Evolutionary conservation across 805 yeast genomes (phyloP).

Genomic region (Saccharomyces kudriavzevii): DNA sequence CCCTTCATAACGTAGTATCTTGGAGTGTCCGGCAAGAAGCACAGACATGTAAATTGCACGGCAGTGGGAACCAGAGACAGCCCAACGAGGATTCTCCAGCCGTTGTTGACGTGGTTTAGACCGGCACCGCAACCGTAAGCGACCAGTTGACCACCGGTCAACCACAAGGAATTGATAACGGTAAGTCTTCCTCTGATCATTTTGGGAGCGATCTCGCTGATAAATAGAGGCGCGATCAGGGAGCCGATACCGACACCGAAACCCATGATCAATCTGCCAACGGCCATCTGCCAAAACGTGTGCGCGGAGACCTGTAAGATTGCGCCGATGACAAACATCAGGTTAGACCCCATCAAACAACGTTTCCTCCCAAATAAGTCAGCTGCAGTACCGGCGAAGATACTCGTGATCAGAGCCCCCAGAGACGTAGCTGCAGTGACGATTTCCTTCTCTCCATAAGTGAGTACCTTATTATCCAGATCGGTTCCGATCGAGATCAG

Average conservation of each 20-base stretch:
- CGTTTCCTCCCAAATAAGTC: constrained; percentile 80
- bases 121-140: constrained; percentile 95
- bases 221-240: constrained; percentile 85
- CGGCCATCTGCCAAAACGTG: constrained; percentile 83
- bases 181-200: constrained; percentile 87
- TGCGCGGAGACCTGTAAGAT: constrained; percentile 74
- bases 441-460: constrained; percentile 76
- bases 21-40: constrained; percentile 93
- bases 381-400: constrained; percentile 73
- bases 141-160: constrained; percentile 90
- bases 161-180: constrained; percentile 76
- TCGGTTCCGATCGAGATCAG: constrained; percentile 78
- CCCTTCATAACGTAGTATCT: constrained; percentile 75
- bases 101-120: constrained; percentile 58
- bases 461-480: constrained; percentile 47
- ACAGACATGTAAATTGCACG: constrained; percentile 64
- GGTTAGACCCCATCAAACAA: constrained; percentile 73
- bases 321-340: constrained; percentile 78
- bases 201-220: constrained; percentile 87
- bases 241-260: constrained; percentile 96
- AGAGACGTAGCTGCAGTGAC: constrained; percentile 92
- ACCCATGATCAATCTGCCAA: constrained; percentile 91
- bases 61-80: constrained; percentile 82
- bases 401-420: constrained; percentile 79
- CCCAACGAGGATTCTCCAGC: constrained; percentile 93